These are phyloP conservation scores for Pilobolus umbonatus DNA, from an alignment of 192 early-diverging fungal genomes.

Conservation along the genomic window DNA sequence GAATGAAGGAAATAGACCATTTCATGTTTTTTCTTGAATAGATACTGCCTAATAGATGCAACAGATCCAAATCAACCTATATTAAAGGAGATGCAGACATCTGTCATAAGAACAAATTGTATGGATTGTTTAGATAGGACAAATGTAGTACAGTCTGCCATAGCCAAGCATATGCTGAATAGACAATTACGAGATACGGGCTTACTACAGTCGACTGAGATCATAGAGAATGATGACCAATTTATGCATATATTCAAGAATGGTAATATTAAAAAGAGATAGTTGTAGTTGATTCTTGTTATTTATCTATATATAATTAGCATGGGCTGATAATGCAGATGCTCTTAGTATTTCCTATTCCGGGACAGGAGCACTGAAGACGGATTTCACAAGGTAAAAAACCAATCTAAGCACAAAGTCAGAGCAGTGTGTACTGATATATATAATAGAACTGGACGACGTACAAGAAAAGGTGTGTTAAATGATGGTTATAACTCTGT, in stretches of 20 bases:
- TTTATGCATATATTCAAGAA: constrained; percentile 78
- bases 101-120: constrained; percentile 91
- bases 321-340: constrained; percentile 98
- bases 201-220: constrained; percentile 55
- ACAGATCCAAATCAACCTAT: constrained; percentile 26
- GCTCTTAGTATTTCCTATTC: constrained; percentile 84
- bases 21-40: constrained; percentile 16
- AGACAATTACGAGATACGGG: constrained; percentile 65
- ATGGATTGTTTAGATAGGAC: constrained; percentile 99
- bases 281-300: too few species aligned
- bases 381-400: constrained; percentile 81
- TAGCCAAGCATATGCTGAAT: constrained; percentile 72
- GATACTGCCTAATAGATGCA: constrained; percentile 50
- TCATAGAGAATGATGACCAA: constrained; percentile 53
- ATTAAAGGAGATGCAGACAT: constrained; percentile 54
- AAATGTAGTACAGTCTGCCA: constrained; percentile 96
- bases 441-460: constrained; percentile 77
- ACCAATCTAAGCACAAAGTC: too few species aligned
- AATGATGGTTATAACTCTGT: constrained; percentile 77
- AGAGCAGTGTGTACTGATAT: neutral
- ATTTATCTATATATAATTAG: too few species aligned
- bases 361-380: constrained; percentile 95
- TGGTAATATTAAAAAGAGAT: constrained; percentile 45
- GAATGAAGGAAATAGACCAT: neutral
- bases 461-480: constrained; percentile 72